These are phyloP conservation scores for Circinella umbellata DNA, from an alignment of 371 early-diverging fungal genomes.

Conservation along the genomic window DNA sequence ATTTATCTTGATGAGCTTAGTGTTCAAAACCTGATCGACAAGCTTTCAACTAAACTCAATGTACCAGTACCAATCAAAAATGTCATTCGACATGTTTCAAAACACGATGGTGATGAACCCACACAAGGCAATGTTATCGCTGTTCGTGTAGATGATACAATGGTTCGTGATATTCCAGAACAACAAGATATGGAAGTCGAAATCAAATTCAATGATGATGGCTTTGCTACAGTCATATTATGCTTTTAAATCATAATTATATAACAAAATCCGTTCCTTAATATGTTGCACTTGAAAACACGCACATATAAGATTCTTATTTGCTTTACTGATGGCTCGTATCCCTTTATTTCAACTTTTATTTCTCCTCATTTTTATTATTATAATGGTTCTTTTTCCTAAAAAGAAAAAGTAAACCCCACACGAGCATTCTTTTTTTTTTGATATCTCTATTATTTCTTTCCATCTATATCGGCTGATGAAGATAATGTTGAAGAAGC, in stretches of 20 bases:
- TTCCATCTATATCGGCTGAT: too few species aligned
- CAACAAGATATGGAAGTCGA: constrained; percentile 61
- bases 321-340: too few species aligned
- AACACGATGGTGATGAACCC: constrained; percentile 22
- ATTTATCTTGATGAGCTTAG: constrained; percentile 58
- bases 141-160: constrained; percentile 55
- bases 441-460: too few species aligned
- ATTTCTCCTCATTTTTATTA: neutral
- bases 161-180: constrained; percentile 56
- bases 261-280: neutral
- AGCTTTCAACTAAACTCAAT: constrained; percentile 41
- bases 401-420: too few species aligned
- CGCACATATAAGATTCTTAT: neutral
- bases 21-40: constrained; percentile 38
- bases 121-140: constrained; percentile 18
- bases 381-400: too few species aligned
- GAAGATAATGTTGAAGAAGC: too few species aligned
- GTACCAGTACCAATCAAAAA: constrained; percentile 32
- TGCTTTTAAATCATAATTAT: constrained; percentile 33
- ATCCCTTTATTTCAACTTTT: neutral
- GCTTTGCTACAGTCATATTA: constrained; percentile 45
- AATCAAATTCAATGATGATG: constrained; percentile 46
- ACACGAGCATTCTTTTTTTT: too few species aligned
- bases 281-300: neutral
- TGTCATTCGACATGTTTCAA: constrained; percentile 42